Conservation (phyloP, 1,139 yeast species). For the Hansenula lynferdii region DNA sequence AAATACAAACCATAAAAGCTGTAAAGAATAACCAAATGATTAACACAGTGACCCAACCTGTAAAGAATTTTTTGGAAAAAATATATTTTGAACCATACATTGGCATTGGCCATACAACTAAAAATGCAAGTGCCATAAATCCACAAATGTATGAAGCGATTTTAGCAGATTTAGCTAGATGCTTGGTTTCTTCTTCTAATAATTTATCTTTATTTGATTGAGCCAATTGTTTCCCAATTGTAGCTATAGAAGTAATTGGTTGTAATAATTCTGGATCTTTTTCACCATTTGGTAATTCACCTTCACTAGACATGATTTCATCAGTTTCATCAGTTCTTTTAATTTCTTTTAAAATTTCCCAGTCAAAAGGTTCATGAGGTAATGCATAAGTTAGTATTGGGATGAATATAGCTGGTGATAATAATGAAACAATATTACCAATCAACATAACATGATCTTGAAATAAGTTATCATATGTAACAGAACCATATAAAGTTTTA, state of each 20-base stretch:
- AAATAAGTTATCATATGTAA: conserved; percentile 63
- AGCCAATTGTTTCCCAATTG: conserved; percentile 42
- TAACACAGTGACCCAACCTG: conserved; percentile 79
- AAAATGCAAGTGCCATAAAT: conserved; percentile 51
- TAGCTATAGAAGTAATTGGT: conserved; percentile 28
- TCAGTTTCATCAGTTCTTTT: conserved; percentile 64
- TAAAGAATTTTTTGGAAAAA: conserved; percentile 66
- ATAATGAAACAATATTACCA: conserved; percentile 79
- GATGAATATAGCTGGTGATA: conserved; percentile 64
- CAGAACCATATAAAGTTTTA: conserved; percentile 43
- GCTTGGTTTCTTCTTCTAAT: conserved; percentile 37
- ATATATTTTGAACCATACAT: conserved; percentile 75
- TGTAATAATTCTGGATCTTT: conserved; percentile 34
- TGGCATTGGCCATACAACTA: conserved; percentile 84
- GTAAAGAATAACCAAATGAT: conserved; percentile 67
- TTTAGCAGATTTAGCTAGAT: conserved; percentile 47
- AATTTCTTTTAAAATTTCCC: conserved; percentile 53
- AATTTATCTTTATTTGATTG: conserved; percentile 30
- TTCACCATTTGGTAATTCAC: conserved; percentile 21
- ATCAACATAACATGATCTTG: conserved; percentile 79
- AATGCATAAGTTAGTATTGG: conserved; percentile 62
- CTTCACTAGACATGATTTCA: conserved; percentile 42
- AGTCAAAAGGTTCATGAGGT: conserved; percentile 73
- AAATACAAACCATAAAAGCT: conserved; percentile 49
- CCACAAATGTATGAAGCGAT: conserved; percentile 52